These are phyloP conservation scores for Arthrinium puccinioides DNA, from an alignment of 2,329 filamentous ascomycete genomes.

Conservation along the genomic window DNA sequence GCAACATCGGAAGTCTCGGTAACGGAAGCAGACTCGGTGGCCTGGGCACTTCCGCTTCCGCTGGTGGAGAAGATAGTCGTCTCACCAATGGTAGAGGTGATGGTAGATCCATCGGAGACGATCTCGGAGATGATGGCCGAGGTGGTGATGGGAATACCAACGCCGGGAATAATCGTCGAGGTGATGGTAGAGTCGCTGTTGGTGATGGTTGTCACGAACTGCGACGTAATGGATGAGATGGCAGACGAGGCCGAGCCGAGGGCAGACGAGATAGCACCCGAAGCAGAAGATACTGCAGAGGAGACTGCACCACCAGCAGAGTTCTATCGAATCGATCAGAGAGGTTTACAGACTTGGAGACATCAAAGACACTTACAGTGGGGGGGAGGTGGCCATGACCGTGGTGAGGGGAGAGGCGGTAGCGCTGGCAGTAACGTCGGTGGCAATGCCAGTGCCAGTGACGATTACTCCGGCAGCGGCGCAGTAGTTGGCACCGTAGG, in stretches of 20 bases:
- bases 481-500: not conserved
- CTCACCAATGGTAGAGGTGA: not conserved
- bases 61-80: constrained; percentile 1
- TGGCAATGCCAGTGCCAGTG: not conserved
- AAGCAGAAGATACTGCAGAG: no score
- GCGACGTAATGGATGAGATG: not conserved
- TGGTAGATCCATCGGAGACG: not conserved
- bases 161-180: constrained; percentile 15
- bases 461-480: not conserved
- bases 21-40: not conserved
- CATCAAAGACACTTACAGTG: not conserved
- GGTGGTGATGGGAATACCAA: not conserved
- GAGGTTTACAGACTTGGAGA: no score
- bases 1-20: not conserved
- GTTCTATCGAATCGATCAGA: not conserved
- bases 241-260: no score
- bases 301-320: not conserved
- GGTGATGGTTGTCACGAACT: not conserved
- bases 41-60: not conserved
- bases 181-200: constrained; percentile 13
- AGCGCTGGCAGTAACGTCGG: not conserved
- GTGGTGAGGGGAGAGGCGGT: not conserved
- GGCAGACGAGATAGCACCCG: not conserved
- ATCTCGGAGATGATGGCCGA: not conserved
- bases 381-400: not conserved